Evolutionary conservation across 2,329 filamentous ascomycete species (phyloP).

Genomic region (Ceratocystis albifundus): DNA sequence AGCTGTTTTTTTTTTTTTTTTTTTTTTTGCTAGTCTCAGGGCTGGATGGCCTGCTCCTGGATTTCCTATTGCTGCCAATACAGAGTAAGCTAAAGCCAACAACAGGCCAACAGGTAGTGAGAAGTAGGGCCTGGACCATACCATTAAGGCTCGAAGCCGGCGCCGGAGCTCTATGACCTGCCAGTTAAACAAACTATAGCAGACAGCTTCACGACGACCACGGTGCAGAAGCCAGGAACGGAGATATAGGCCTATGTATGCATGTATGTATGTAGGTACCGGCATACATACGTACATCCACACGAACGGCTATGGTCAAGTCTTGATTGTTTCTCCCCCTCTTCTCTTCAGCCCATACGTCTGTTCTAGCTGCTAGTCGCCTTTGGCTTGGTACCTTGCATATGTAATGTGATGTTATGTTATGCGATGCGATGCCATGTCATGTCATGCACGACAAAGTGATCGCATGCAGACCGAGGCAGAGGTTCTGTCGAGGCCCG

Average conservation of each 20-base stretch:
- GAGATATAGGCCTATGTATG: not conserved
- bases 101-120: not conserved
- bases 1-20: no score
- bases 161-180: no score
- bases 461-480: conserved; percentile 11
- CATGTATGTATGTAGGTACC: not conserved
- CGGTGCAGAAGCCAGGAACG: conserved; percentile 6
- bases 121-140: not conserved
- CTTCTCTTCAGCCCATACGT: not conserved
- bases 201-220: not conserved
- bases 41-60: not conserved
- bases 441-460: conserved; percentile 16
- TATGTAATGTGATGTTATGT: conserved; percentile 11
- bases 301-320: not conserved
- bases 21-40: not conserved
- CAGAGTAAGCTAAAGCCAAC: not conserved
- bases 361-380: conserved; percentile 1
- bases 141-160: no score
- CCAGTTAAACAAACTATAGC: not conserved
- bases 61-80: not conserved
- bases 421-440: not conserved
- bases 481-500: not conserved
- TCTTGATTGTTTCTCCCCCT: conserved; percentile 2
- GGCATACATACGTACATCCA: not conserved
- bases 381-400: conserved; percentile 14